A percentile compares a stretch with the other conserved stretches of the same genome.
Conservation (phyloP, 139 green algal species). For the Chlorella sp. region DNA sequence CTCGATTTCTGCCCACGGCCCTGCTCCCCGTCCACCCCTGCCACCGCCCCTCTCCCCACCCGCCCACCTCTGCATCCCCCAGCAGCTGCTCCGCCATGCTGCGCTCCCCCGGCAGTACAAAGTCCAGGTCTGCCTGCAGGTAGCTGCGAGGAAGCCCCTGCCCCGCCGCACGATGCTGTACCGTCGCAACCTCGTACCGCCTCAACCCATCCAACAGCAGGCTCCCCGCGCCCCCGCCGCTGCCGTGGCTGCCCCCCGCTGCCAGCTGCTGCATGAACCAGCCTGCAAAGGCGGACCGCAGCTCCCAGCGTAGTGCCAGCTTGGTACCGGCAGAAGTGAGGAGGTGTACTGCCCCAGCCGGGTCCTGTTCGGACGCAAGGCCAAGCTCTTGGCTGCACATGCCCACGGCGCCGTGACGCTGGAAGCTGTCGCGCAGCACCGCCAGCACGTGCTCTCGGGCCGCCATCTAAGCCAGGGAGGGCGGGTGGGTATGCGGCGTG, state of each 20-base stretch:
- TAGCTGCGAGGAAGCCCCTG: constrained; percentile 51
- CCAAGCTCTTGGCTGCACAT: constrained; percentile 65
- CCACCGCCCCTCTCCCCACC: not conserved
- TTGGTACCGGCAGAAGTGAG: constrained; percentile 21
- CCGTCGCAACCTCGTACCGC: constrained; percentile 72
- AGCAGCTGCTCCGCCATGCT: constrained; percentile 26
- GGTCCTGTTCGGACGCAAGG: not conserved
- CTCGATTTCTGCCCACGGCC: too few relatives aligned
- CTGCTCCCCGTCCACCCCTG: not conserved
- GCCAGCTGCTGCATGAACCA: constrained; percentile 72
- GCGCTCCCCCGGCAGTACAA: constrained; percentile 47
- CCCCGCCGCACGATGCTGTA: constrained; percentile 32
- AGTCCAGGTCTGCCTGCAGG: constrained; percentile 80
- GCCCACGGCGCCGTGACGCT: constrained; percentile 59
- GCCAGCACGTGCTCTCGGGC: constrained; percentile 56
- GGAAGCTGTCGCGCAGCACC: constrained; percentile 52
- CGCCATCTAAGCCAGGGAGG: constrained; percentile 33
- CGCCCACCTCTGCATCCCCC: constrained; percentile 31
- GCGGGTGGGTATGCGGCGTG: not conserved
- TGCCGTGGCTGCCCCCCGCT: not conserved
- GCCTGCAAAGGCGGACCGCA: constrained; percentile 70
- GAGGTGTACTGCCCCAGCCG: constrained; percentile 20
- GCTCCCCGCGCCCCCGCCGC: not conserved
- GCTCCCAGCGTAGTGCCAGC: constrained; percentile 70
- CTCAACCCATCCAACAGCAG: constrained; percentile 58